Base-by-base conservation (phyloP, 805 yeast species). In the Wickerhamomyces chaumierensis region DNA sequence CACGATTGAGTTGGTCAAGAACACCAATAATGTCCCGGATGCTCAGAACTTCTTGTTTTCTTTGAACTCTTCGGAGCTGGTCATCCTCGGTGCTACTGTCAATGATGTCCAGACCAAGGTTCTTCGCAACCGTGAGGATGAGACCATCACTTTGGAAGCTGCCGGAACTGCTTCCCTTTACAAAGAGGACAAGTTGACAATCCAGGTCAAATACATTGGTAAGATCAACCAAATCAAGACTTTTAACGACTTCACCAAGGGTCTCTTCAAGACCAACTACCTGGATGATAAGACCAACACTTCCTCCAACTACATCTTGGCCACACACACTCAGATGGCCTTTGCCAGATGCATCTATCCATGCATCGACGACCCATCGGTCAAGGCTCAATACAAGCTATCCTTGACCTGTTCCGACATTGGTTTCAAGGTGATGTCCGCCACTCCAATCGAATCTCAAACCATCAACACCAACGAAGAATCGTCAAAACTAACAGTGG, bases 241-340 rank as follows among this genome's bases (percentile, higher is more conserved):
- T 0, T 73, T 60, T 48, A 58, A 63, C 28, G 86, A 80, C 45
- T 52, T 49, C 35, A 81, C 88, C 0, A 62, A 57, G 36, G 92
- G 92, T 28, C 53, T 82, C 2, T 82, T 78, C 64, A 77, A 76
- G 48, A 76, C 86, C 2, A 77, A 75, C 50, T 78, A 75, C 51
- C 63, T 68, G 40, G 75, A 73, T 46, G 61, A 66, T 4, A 53
- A 60, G 16, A 60, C 71, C 1, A 78, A 78, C 6, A 61, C 53
- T 18, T 59, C 78, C 2, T 66, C 71, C 42, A 69, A 72, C 43
- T 68, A 59, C 41, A 59, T 81, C 12, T 51, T 81, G 25, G 77
- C 87, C 0, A 79, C 92, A 2, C 92, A 83, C 50, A 67, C 75
- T 33, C 88, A 81, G 52, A 87, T 92, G 0, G 65, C 66, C 15